Evolutionary conservation across 495 filamentous ascomycete species (phyloP).

Genomic region (Tuber borchii): DNA sequence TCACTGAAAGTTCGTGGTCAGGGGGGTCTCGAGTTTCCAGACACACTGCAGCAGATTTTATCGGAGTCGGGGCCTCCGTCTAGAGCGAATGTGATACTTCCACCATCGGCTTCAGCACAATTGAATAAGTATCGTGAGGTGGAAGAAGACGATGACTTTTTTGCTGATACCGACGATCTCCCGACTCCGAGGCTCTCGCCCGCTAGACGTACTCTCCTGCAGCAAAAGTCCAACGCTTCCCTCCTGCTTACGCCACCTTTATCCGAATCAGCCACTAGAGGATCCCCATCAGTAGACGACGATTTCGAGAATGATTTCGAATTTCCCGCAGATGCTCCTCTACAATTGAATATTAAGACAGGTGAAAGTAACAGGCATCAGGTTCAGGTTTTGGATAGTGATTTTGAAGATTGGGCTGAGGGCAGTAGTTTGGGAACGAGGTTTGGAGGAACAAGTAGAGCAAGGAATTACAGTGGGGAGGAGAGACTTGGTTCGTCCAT

Average conservation of each 20-base stretch:
- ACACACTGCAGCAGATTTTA: slow-evolving; percentile 59
- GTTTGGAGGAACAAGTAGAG: slow-evolving; percentile 62
- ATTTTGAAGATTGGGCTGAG: slow-evolving; percentile 89
- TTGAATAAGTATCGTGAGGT: slow-evolving; percentile 58
- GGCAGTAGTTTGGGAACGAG: slow-evolving; percentile 79
- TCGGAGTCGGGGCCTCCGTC: slow-evolving; percentile 44
- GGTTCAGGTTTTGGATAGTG: slow-evolving; percentile 52
- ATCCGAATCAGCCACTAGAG: slow-evolving; percentile 40
- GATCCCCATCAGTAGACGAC: slow-evolving; percentile 48
- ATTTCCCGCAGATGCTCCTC: slow-evolving; percentile 51
- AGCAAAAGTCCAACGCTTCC: slow-evolving; percentile 43
- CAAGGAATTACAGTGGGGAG: slow-evolving; percentile 20
- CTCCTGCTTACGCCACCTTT: slow-evolving; percentile 49
- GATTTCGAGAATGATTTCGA: slow-evolving; percentile 75
- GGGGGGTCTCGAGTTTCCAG: slow-evolving; percentile 57
- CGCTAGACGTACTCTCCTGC: slow-evolving; percentile 47
- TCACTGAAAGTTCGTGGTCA: slow-evolving; percentile 58
- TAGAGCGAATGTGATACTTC: slow-evolving; percentile 38
- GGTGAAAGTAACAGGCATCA: slow-evolving; percentile 29
- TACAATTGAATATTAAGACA: slow-evolving; percentile 39
- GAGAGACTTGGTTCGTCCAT: slow-evolving; percentile 68
- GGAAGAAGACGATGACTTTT: slow-evolving; percentile 55
- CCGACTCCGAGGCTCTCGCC: slow-evolving; percentile 64
- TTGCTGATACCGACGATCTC: slow-evolving; percentile 52
- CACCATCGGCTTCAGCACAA: slow-evolving; percentile 36